A percentile compares a stretch with the other conserved stretches of the same genome.
These are phyloP conservation scores for Fusarium domesticum DNA, from an alignment of 2,329 filamentous ascomycete species.

Conservation along the genomic window DNA sequence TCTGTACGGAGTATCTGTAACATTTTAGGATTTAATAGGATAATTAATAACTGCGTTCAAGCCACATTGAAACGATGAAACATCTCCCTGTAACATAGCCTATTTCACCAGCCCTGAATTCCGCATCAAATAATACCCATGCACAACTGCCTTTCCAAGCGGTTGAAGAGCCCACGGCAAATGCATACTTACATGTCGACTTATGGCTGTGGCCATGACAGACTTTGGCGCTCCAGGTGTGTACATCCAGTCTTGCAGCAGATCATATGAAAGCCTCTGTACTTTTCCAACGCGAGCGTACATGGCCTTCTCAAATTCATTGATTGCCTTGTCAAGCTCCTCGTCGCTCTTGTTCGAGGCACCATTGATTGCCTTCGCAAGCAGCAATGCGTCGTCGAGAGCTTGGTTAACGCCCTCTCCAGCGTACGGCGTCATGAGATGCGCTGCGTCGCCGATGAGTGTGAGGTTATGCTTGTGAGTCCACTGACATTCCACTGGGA, in stretches of 20 bases:
- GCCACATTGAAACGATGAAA: neutral
- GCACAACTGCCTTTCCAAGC: constrained; percentile 28
- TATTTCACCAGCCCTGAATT: constrained; percentile 12
- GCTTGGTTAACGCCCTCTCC: constrained; percentile 60
- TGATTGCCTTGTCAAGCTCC: constrained; percentile 35
- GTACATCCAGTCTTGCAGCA: constrained; percentile 47
- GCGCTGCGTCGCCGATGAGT: constrained; percentile 58
- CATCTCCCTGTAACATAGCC: neutral
- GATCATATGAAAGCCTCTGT: constrained; percentile 43
- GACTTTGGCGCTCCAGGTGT: constrained; percentile 44
- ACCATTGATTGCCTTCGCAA: constrained; percentile 44
- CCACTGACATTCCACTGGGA: constrained; percentile 52
- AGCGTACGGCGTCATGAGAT: constrained; percentile 56
- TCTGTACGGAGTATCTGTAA: too few relatives aligned
- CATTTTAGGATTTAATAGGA: too few relatives aligned
- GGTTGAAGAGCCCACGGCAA: constrained; percentile 33
- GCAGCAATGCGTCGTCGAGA: constrained; percentile 51
- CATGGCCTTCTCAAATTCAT: constrained; percentile 39
- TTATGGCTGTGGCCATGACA: constrained; percentile 38
- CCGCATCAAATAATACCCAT: constrained; percentile 30
- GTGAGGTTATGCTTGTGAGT: constrained; percentile 47
- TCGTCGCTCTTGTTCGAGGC: constrained; percentile 22
- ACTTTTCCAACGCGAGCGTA: constrained; percentile 37
- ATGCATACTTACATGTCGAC: constrained; percentile 32
- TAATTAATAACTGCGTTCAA: neutral